phyloP scores from a whole-genome alignment of 805 yeast genomes.

The Wickerhamomyces subpelliculosus region DNA sequence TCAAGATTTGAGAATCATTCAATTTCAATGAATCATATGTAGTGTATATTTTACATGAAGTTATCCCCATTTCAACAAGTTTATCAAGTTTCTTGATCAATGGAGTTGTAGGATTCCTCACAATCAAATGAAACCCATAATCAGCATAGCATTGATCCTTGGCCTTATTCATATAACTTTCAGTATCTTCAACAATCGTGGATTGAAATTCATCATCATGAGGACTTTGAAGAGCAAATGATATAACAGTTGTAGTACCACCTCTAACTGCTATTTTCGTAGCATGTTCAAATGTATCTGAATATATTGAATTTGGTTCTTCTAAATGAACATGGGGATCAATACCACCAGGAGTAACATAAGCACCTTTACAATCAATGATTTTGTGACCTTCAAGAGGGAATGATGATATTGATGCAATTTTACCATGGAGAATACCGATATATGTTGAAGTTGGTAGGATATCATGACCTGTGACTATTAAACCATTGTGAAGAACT shows the following conservation, averaged over 20 bases:
- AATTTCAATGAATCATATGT: constrained; percentile 38
- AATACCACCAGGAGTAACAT: constrained; percentile 44
- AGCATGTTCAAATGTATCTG: constrained; percentile 39
- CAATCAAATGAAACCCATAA: constrained; percentile 41
- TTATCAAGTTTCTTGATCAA: constrained; percentile 27
- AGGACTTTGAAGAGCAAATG: constrained; percentile 38
- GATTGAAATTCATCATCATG: constrained; percentile 23
- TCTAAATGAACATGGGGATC: constrained; percentile 44
- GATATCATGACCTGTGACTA: constrained; percentile 26
- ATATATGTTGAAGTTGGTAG: constrained; percentile 31
- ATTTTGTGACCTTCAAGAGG: constrained; percentile 19
- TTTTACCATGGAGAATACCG: constrained; percentile 34
- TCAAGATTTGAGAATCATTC: constrained; percentile 33
- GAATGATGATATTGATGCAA: constrained; percentile 28
- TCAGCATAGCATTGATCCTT: constrained; percentile 33
- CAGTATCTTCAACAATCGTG: constrained; percentile 22
- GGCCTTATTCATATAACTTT: constrained; percentile 23
- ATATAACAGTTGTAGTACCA: constrained; percentile 42
- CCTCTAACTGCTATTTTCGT: constrained; percentile 41
- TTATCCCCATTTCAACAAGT: constrained; percentile 30
- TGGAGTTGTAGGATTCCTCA: constrained; percentile 28
- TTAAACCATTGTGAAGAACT: constrained; percentile 25
- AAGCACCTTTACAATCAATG: constrained; percentile 41
- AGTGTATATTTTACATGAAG: constrained; percentile 37
- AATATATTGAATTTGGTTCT: constrained; percentile 34